Percentiles rank a stretch among this genome's conserved stretches.
Evolutionary conservation across 768 basidiomycete species (phyloP).

Genomic region (Phaeotremella skinneri): DNA sequence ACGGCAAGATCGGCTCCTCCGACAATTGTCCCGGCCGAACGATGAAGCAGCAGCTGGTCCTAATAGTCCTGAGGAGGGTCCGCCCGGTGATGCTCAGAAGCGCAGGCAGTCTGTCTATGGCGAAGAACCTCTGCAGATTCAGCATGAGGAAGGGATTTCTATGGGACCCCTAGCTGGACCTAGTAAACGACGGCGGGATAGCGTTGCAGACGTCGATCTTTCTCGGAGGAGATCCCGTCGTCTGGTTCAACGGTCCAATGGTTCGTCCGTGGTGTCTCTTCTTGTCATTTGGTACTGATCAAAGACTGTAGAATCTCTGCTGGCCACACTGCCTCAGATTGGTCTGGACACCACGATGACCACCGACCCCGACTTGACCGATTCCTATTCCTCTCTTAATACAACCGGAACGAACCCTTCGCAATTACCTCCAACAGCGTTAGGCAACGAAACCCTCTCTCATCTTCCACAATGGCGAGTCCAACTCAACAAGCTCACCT

Average conservation of each 20-base stretch:
- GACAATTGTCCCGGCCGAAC: neutral
- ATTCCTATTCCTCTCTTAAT: constrained; percentile 32
- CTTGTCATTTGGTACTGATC: neutral
- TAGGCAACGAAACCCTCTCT: constrained; percentile 16
- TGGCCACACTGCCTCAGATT: neutral
- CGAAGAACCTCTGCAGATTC: neutral
- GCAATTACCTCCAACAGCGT: constrained; percentile 22
- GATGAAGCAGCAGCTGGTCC: too few species aligned
- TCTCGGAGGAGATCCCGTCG: constrained; percentile 3
- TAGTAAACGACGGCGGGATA: too few species aligned
- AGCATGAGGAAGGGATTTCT: neutral
- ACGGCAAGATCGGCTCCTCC: neutral
- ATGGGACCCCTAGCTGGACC: neutral
- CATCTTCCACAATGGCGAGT: constrained; percentile 38
- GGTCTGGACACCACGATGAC: constrained; percentile 1
- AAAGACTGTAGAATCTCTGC: neutral
- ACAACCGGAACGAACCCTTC: constrained; percentile 27
- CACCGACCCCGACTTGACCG: constrained; percentile 5
- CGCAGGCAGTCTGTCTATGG: too few species aligned
- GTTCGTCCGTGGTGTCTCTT: constrained; percentile 12
- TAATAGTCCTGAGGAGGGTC: too few species aligned
- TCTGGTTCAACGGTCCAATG: constrained; percentile 9
- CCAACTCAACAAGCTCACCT: constrained; percentile 29
- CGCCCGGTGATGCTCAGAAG: too few species aligned
- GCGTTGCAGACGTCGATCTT: constrained; percentile 8